Evolutionary conservation across 768 basidiomycete genomes (phyloP), one percentile per base, ranked within the genome.

Genomic region (Amanita fuliginea): DNA sequence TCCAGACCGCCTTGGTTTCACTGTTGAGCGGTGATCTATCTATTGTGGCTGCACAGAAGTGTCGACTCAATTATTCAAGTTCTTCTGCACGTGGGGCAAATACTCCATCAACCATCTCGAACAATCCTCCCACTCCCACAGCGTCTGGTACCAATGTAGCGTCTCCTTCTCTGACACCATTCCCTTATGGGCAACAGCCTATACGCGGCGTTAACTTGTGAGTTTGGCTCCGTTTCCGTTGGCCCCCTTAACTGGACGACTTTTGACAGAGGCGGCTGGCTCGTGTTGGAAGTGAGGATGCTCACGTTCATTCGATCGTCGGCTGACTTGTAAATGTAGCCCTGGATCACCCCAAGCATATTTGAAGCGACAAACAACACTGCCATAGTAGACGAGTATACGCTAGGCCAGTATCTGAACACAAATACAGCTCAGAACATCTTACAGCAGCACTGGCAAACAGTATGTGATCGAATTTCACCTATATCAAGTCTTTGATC

Each of bases 331-430:
- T 13, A 48, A 16, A 34, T 24, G 10, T 51, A 85, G 80, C 83
- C 83, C 28, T 86, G 85, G 85, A 86, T 87, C 49, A 86, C 82
- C 1, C 85, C 85, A 1, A 83, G 80, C 56, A 67, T 86, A 9
- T 87, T 86, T 53, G 70, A 80, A 53, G 74, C 68, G 57, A 83
- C 78, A 32, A 71, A 72, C 34, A 78, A 82, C 53, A 62, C 66
- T 30, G 64, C 64, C 34, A 71, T 83, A 28, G 64, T 82, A 5
- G 81, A 83, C 54, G 80, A 81, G 58, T 81, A 67, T 54, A 84
- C 80, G 0, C 69, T 83, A 14, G 80, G 81, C 1, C 67, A 74
- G 51, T 55, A 77, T 56, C 67, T 76, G 47, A 71, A 78, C 55
- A 48, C 58, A 14, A 60, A 68, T 30, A 64, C 65, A 19, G 75